phyloP scores from a whole-genome alignment of 108 stramenopile species.

The Nitzschia inconspicua region DNA sequence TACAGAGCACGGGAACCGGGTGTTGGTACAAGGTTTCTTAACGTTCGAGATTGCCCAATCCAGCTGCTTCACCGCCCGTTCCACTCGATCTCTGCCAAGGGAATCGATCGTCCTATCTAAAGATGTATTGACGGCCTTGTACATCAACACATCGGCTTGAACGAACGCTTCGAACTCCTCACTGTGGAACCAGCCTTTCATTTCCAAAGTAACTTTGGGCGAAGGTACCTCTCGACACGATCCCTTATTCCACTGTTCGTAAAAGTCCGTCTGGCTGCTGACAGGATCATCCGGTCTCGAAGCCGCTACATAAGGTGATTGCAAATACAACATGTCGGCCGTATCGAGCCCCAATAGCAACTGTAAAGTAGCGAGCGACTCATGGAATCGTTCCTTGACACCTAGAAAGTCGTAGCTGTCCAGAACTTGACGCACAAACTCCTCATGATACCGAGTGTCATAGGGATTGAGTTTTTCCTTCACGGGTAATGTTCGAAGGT shows the following conservation, averaged over 20 bases:
- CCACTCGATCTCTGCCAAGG: slow-evolving; percentile 24
- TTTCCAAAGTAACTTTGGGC: slow-evolving; percentile 7
- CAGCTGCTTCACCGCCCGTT: slow-evolving; percentile 15
- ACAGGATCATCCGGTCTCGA: background rate
- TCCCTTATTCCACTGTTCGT: background rate
- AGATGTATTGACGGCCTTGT: slow-evolving; percentile 20
- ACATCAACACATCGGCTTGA: slow-evolving; percentile 29
- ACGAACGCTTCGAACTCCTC: slow-evolving; percentile 17
- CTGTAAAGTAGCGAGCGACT: slow-evolving; percentile 41
- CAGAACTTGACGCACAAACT: slow-evolving; percentile 9
- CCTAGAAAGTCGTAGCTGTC: slow-evolving; percentile 37
- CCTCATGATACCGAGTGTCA: slow-evolving; percentile 3
- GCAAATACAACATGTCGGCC: slow-evolving; percentile 38
- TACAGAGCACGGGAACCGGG: slow-evolving; percentile 29
- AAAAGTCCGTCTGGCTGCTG: background rate
- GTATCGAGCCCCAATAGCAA: slow-evolving; percentile 35
- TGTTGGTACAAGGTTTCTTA: background rate
- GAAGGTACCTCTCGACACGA: background rate
- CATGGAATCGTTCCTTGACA: slow-evolving; percentile 46
- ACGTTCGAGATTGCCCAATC: slow-evolving; percentile 5
- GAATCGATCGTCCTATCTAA: slow-evolving; percentile 36
- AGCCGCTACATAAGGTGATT: too few relatives aligned
- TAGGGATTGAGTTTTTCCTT: slow-evolving; percentile 20
- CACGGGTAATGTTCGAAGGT: slow-evolving; percentile 14
- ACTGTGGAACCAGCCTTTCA: slow-evolving; percentile 26